phyloP scores from a whole-genome alignment of 2,329 filamentous ascomycete genomes.

The Fusarium mexicanum region DNA sequence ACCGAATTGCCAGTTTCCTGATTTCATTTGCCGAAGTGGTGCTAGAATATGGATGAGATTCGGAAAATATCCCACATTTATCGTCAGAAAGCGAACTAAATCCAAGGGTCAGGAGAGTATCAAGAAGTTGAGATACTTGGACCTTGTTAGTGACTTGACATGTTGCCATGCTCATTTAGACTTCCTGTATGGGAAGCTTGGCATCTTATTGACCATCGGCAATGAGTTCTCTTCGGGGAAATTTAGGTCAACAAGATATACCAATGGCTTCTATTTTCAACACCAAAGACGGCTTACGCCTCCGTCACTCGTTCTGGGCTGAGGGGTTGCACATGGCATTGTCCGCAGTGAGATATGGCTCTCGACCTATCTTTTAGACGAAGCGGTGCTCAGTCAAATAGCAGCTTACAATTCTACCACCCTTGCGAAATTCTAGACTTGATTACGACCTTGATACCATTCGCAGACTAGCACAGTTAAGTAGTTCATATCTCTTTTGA shows the following conservation, averaged over 20 bases:
- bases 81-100: neutral
- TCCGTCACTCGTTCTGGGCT: neutral
- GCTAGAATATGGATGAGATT: neutral
- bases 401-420: neutral
- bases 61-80: too few relatives aligned
- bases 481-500: neutral
- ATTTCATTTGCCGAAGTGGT: neutral
- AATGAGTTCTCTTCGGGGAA: neutral
- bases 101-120: neutral
- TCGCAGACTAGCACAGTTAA: neutral
- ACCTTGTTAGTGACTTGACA: neutral
- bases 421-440: neutral
- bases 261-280: neutral
- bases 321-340: neutral
- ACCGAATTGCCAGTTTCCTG: neutral
- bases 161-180: neutral
- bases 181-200: neutral
- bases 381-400: neutral
- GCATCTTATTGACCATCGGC: neutral
- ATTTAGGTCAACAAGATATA: neutral
- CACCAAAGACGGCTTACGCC: neutral
- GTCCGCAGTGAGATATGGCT: neutral
- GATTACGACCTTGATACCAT: neutral
- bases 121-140: neutral
- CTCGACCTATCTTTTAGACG: neutral